phyloP scores from a whole-genome alignment of 768 basidiomycete genomes.

The Trametes cingulata region DNA sequence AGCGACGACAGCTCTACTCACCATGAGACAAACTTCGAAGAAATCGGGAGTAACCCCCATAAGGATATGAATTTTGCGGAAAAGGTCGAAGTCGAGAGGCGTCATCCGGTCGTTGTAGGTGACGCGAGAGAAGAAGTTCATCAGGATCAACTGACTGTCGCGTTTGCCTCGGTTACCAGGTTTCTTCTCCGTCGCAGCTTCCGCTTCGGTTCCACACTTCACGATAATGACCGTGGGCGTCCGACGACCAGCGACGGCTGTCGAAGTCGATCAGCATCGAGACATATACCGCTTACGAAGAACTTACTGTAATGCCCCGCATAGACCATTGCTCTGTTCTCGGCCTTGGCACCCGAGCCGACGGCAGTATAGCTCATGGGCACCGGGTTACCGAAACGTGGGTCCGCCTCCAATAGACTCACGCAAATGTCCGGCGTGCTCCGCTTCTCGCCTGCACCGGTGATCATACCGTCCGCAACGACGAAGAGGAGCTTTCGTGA shows the following conservation, averaged over 20 bases:
- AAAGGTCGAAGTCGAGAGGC: constrained; percentile 96
- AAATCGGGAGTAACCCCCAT: constrained; percentile 99
- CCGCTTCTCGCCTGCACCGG: constrained; percentile 92
- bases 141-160: constrained; percentile 96
- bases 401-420: constrained; percentile 85
- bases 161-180: constrained; percentile 98
- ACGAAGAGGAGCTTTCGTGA: constrained; percentile 89
- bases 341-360: constrained; percentile 83
- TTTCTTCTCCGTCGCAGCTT: constrained; percentile 83
- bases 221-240: constrained; percentile 94
- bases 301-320: constrained; percentile 96
- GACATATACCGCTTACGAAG: not conserved
- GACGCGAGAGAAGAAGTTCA: constrained; percentile 99
- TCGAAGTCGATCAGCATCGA: constrained; percentile 1
- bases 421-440: constrained; percentile 98
- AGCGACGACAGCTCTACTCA: constrained; percentile 40
- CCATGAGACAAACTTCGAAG: constrained; percentile 97
- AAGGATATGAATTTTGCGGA: constrained; percentile 91
- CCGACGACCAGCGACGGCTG: constrained; percentile 81
- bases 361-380: constrained; percentile 95
- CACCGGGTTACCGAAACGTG: constrained; percentile 91
- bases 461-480: constrained; percentile 98
- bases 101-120: constrained; percentile 99
- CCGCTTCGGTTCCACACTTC: constrained; percentile 91
- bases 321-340: constrained; percentile 97